Evolutionary conservation across 495 filamentous ascomycete genomes (phyloP).

Genomic region (Immersiella caudata): DNA sequence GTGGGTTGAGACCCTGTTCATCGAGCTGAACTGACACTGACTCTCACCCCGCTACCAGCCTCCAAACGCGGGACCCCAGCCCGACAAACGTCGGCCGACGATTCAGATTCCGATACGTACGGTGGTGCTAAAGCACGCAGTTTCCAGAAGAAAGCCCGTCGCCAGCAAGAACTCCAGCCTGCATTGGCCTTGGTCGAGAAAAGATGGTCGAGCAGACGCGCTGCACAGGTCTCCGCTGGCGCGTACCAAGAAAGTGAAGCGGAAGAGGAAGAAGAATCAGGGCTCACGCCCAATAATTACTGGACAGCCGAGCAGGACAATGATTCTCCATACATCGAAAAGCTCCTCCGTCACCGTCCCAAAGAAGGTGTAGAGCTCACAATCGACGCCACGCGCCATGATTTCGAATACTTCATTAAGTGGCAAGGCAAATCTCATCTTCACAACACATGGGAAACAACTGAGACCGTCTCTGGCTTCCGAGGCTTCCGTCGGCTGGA

Average conservation of each 20-base stretch:
- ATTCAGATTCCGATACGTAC: slow-evolving; percentile 74
- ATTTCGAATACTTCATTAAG: slow-evolving; percentile 95
- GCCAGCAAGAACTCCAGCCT: slow-evolving; percentile 61
- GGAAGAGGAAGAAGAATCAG: slow-evolving; percentile 66
- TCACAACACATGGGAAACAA: slow-evolving; percentile 91
- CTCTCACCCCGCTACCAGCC: slow-evolving; percentile 45
- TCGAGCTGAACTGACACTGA: slow-evolving; percentile 29
- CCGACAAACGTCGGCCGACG: slow-evolving; percentile 60
- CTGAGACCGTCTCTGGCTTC: slow-evolving; percentile 60
- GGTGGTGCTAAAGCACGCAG: slow-evolving; percentile 68
- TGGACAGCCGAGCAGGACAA: slow-evolving; percentile 68
- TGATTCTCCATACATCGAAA: slow-evolving; percentile 79
- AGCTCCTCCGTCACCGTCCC: slow-evolving; percentile 80
- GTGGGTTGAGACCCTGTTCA: slow-evolving; percentile 39
- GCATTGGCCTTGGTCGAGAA: slow-evolving; percentile 69
- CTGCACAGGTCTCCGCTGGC: slow-evolving; percentile 82
- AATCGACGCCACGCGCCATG: slow-evolving; percentile 65
- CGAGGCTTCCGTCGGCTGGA: slow-evolving; percentile 84
- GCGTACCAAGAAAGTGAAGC: slow-evolving; percentile 84
- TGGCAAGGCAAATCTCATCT: slow-evolving; percentile 95
- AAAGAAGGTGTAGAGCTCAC: slow-evolving; percentile 67
- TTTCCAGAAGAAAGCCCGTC: slow-evolving; percentile 71
- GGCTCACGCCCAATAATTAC: slow-evolving; percentile 58
- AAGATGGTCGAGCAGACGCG: slow-evolving; percentile 87
- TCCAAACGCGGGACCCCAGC: slow-evolving; percentile 68